Evolutionary conservation across 1,284 basidiomycete species (phyloP).

Genomic region (Wolfiporia cocos): DNA sequence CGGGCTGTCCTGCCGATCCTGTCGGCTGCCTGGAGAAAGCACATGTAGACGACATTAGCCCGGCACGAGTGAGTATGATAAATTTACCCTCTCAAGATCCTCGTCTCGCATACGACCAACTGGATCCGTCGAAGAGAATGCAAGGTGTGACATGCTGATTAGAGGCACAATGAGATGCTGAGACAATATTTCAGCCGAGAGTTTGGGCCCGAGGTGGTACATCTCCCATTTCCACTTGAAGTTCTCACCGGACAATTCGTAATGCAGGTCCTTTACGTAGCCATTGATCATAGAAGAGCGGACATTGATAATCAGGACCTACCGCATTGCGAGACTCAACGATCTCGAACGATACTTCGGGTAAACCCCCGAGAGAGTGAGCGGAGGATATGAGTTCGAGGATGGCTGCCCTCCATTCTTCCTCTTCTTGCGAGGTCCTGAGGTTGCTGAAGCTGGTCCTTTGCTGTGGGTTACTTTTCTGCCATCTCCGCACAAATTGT

Average conservation of each 20-base stretch:
- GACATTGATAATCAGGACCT: conserved; percentile 14
- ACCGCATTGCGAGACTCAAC: conserved; percentile 57
- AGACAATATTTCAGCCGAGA: conserved; percentile 64
- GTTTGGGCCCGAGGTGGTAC: conserved; percentile 51
- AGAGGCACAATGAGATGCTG: conserved; percentile 70
- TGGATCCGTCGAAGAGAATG: conserved; percentile 53
- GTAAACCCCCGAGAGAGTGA: conserved; percentile 53
- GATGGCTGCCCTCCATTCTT: conserved; percentile 44
- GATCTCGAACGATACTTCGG: conserved; percentile 51
- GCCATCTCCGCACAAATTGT: conserved; percentile 63
- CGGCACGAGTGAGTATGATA: conserved; percentile 1
- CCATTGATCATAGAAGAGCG: conserved; percentile 4
- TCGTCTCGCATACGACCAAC: conserved; percentile 45
- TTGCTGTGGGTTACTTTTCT: conserved; percentile 38
- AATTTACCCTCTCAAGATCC: conserved; percentile 60
- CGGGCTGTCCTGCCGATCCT: conserved; percentile 61
- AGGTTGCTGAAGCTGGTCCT: conserved; percentile 9
- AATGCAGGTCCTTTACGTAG: conserved; percentile 51
- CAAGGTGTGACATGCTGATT: conserved; percentile 60
- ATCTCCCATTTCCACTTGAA: conserved; percentile 80
- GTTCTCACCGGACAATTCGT: conserved; percentile 47
- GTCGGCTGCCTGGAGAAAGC: conserved; percentile 49
- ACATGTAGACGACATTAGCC: conserved; percentile 6
- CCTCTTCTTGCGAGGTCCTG: conserved; percentile 36
- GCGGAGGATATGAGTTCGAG: conserved; percentile 46